Base-by-base conservation (phyloP, 805 yeast genomes). In the Tetrapisispora arboricola region DNA sequence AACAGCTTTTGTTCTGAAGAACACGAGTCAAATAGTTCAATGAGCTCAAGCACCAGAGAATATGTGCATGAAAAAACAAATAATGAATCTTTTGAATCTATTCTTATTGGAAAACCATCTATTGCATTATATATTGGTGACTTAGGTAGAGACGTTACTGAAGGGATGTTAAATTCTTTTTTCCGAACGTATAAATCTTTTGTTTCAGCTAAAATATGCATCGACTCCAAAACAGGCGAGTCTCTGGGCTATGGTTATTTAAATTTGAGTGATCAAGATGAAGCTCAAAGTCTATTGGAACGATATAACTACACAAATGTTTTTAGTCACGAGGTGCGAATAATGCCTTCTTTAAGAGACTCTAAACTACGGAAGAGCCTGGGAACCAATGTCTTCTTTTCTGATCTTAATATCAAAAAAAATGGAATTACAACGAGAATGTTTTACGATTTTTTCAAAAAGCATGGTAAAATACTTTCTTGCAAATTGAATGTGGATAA, bases 171-270 rank as follows among this genome's bases (percentile, higher is more conserved):
- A 31, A 68, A 58, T 41, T 59, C 64, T 0, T 52, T 64, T 31
- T 80, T 83, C 46, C 48, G 54, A 1, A 47, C 48, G 9, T 70
- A 45, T 42, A 66, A 71, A 8, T 65, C 78, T 0, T 65, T 80
- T 13, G 55, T 68, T 11, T 72, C 83, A 2, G 76, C 77, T 25
- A 80, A 80, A 53, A 66, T 83, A 31, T 76, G 86, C 47, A 62
- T 67, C 41, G 77, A 76, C 49, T 70, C 74, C 15, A 63, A 65
- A 28, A 65, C 73, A 13, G 72, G 72, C 16, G 61, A 70, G 36
- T 75, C 87, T 1, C 61, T 84, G 42, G 82, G 86, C 3, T 80
- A 83, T 58, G 94, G 86, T 0, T 83, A 82, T 54, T 77, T 81
- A 11, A 80, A 82, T 41, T 80, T 79, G 52, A 58, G 60, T 8